Evolutionary conservation across 768 basidiomycete genomes (phyloP), one percentile per base, ranked within the genome.

Genomic region (Candolleomyces eurysporus): DNA sequence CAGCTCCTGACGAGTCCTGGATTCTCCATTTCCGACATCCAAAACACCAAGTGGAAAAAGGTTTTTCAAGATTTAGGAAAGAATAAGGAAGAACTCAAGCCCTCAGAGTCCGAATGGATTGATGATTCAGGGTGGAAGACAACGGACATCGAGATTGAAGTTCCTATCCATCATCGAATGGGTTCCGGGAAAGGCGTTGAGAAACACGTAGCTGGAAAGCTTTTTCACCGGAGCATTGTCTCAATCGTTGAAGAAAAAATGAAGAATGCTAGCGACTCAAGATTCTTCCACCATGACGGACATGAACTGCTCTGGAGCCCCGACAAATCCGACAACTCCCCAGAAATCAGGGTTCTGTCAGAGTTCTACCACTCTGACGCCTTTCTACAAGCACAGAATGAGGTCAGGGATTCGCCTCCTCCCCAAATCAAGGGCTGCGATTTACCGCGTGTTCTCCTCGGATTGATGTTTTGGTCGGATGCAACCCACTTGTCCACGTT

Each of bases 401-500:
- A 57, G 21, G 26, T 59, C 17, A n/a, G 49, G 16, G 16, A 48
- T 7, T 48, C 13, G 16, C 31, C 26, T 3, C 26, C 57, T 2
- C 51, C 17, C 2, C 30, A 58, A 11, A 30, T 48, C 9, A 60
- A 49, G 5, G 69, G 67, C 39, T 60, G 49, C 4, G 63, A 66
- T 11, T 56, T 76, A 54, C 63, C 61, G 0, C 61, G 61, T 0
- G 46, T 74, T 2, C 73, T 16, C 72, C 3, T 48, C 21, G 46
- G 46, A 3, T 22, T 48, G 46, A 48, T 17, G n/a, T 10, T 48
- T 22, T 48, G 67, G 64, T 75, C 73, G 0, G 75, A 76, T 55
- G 65, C 70, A 0, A 76, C 75, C 2, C 71, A 71, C 48, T 63
- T 74, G 8, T 66, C 76, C 10, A 68, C 65, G 30, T 78, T 77